A percentile compares a stretch with the other conserved stretches of the same genome.
phyloP scores from a whole-genome alignment of 129 eudicot genomes.

The Ambrosia trifida region DNA sequence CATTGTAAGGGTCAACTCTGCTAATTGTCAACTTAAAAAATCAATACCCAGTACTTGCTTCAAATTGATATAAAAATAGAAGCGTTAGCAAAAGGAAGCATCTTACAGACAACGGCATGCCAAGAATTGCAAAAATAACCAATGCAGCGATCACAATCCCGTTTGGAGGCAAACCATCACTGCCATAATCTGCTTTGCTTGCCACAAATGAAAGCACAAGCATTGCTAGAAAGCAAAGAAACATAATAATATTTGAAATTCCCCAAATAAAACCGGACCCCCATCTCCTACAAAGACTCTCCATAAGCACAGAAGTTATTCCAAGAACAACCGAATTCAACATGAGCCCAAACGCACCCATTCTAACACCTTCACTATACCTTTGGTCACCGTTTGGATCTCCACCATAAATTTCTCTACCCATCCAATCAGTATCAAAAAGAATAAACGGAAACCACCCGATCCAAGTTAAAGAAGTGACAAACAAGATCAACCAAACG shows the following conservation, averaged over 20 bases:
- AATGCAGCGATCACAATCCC: conserved; percentile 76
- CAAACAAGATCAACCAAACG: conserved; percentile 75
- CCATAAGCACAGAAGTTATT: conserved; percentile 79
- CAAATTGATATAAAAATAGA: background rate
- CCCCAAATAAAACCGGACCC: conserved; percentile 98
- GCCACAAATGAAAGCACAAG: conserved; percentile 59
- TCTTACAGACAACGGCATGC: conserved; percentile 91
- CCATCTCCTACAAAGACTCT: conserved; percentile 77
- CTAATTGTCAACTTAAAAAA: conserved; percentile 2
- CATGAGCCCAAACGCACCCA: conserved; percentile 93
- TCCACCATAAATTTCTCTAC: conserved; percentile 94
- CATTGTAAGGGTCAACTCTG: background rate
- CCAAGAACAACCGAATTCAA: conserved; percentile 88
- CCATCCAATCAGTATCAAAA: conserved; percentile 99
- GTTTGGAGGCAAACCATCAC: conserved; percentile 57
- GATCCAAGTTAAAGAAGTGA: conserved; percentile 81
- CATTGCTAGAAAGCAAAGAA: conserved; percentile 86
- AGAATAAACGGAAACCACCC: conserved; percentile 98
- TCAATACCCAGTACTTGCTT: background rate
- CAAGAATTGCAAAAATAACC: conserved; percentile 73
- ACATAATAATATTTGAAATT: conserved; percentile 74
- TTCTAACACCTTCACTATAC: conserved; percentile 83
- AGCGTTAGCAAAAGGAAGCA: conserved; percentile 13
- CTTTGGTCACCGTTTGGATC: conserved; percentile 68
- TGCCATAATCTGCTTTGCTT: conserved; percentile 44